Percentiles rank a stretch among this genome's conserved stretches.
These are phyloP conservation scores for Solanum bulbocastanum DNA, from an alignment of 257 asterid genomes.

Conservation along the genomic window DNA sequence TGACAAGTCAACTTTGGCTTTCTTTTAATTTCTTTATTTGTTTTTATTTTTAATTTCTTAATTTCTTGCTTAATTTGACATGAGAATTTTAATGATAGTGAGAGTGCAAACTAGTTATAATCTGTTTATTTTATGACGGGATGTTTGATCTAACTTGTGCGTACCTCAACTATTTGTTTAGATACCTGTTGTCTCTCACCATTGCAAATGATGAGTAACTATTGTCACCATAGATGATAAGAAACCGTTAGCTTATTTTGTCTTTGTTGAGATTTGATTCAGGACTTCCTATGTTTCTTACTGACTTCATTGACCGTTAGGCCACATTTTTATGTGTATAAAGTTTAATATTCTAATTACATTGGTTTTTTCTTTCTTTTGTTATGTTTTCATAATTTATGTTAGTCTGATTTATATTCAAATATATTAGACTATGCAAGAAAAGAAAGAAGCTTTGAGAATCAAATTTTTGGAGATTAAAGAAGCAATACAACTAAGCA, in stretches of 20 bases:
- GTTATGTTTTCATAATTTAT: background rate
- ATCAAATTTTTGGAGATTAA: slow-evolving; percentile 16
- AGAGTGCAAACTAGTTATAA: background rate
- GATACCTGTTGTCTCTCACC: fast-evolving
- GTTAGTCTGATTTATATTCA: background rate
- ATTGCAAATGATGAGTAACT: background rate
- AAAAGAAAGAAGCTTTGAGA: slow-evolving; percentile 23
- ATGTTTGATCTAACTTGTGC: fast-evolving
- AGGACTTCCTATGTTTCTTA: background rate
- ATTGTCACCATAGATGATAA: fast-evolving
- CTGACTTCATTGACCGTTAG: background rate
- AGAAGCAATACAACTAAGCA: slow-evolving; percentile 24
- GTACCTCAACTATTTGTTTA: fast-evolving
- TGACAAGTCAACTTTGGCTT: slow-evolving; percentile 2
- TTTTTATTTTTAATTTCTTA: background rate
- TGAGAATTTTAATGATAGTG: background rate
- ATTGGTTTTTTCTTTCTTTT: background rate
- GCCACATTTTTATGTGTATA: no score
- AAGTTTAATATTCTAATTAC: background rate
- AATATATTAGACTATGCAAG: slow-evolving; percentile 18
- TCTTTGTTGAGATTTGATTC: background rate
- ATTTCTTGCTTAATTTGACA: background rate
- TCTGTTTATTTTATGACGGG: background rate
- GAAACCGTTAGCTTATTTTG: background rate
- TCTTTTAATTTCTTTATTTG: background rate